phyloP scores from a whole-genome alignment of 768 basidiomycete species.

The Myochromella boudieri region DNA sequence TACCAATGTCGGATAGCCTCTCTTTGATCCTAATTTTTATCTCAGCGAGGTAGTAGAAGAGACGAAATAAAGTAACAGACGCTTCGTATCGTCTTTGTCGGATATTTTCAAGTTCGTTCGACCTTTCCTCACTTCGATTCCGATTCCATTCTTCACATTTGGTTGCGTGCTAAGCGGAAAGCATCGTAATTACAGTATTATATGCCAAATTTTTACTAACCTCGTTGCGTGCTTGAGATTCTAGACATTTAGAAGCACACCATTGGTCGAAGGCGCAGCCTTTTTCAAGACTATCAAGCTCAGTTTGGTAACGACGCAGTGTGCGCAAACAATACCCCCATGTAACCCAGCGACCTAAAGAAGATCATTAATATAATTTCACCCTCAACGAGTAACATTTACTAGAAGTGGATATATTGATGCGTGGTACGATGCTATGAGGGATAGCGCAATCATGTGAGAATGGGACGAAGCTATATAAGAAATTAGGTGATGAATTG shows the following conservation, averaged over 20 bases:
- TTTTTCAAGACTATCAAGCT: background rate
- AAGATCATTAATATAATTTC: too few species aligned
- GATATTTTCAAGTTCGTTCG: slow-evolving; percentile 12
- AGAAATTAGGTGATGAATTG: background rate
- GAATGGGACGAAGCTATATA: background rate
- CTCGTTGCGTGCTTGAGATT: slow-evolving; percentile 1
- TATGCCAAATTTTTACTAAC: slow-evolving; percentile 10
- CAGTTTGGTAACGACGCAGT: background rate
- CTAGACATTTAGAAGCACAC: slow-evolving; percentile 5
- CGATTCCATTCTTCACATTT: slow-evolving; percentile 15
- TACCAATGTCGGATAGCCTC: slow-evolving; percentile 9
- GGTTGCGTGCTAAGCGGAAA: slow-evolving; percentile 13
- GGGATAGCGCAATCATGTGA: background rate
- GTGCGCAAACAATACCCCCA: slow-evolving; percentile 9
- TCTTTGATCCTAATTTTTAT: slow-evolving; percentile 9
- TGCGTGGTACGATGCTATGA: slow-evolving; percentile 2
- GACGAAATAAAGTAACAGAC: slow-evolving; percentile 5
- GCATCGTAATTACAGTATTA: background rate
- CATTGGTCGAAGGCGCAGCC: slow-evolving; percentile 5
- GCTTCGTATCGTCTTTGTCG: slow-evolving; percentile 14
- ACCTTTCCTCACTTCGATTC: slow-evolving; percentile 7
- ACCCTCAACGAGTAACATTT: too few species aligned
- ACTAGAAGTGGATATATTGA: background rate
- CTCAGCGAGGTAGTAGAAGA: background rate
- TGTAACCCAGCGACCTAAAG: background rate